Conservation (phyloP, 208 protist species). For the Acanthamoeba polyphaga region DNA sequence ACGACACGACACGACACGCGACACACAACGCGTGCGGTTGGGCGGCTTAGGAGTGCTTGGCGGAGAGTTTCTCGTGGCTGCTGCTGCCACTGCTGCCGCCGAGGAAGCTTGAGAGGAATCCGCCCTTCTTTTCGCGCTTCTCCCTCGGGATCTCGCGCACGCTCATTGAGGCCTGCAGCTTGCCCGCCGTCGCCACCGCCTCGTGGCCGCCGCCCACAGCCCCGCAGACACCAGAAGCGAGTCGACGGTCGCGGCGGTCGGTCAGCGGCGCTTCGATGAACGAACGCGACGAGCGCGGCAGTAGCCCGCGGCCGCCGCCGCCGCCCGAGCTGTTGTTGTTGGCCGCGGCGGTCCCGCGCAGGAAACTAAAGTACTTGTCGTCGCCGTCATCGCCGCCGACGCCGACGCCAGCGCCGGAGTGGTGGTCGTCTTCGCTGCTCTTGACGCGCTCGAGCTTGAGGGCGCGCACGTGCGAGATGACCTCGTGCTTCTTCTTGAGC, state of each 20-base stretch:
- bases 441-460: slow-evolving; percentile 36
- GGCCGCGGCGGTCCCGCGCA: neutral
- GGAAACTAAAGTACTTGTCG: neutral
- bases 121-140: slow-evolving; percentile 25
- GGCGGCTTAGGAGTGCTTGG: neutral
- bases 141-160: slow-evolving; percentile 29
- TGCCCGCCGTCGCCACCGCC: neutral
- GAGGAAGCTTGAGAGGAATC: neutral
- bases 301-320: neutral
- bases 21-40: neutral
- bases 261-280: neutral
- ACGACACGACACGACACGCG: neutral
- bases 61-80: neutral
- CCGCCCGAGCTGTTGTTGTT: neutral
- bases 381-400: neutral
- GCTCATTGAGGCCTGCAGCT: slow-evolving; percentile 30
- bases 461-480: neutral
- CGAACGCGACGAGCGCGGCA: neutral
- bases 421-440: neutral
- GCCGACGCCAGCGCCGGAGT: neutral
- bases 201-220: neutral
- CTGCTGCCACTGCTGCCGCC: no score
- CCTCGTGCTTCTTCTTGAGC: slow-evolving; percentile 31
- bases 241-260: neutral
- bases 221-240: neutral